Base-by-base conservation (phyloP, 2,329 filamentous ascomycete genomes). In the Trichoderma sp. region DNA sequence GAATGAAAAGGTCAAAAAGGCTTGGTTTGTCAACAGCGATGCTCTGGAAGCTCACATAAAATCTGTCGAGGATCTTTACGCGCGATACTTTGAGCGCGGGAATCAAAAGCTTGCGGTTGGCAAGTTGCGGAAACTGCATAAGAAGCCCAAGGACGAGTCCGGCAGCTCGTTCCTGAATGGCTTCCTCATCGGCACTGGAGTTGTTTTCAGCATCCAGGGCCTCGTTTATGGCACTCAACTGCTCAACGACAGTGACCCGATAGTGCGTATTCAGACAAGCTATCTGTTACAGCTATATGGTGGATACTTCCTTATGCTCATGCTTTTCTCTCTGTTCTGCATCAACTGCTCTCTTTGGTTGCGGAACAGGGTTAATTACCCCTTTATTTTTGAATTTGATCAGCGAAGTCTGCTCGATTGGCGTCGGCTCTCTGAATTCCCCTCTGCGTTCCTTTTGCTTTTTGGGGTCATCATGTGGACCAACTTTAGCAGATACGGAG, bases 341-440 rank as follows among this genome's bases (percentile, higher is more conserved):
- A 74, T 97, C 39, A 90, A 93, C 74, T 97, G 94, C 77, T 89
- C 89, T 67, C 80, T 97, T 17, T 99, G 94, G 93, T 88, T 89
- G 6, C 83, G 82, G 61, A 89, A 90, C 76, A 96, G 94, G 79
- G 92, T 99, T 79, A 99, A 99, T 77, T 98, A 98, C 77, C 87
- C 90, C 64, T 97, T 97, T 78, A 93, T 98, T 72, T 99, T 99
- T 76, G 95, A 99, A 80, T 95, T 97, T 75, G 94, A 98, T 81
- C 89, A 90, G 64, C 86, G 94, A 68, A 89, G 95, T 77, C 88
- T 90, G 71, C 82, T 98, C 32, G 92, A 98, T 78, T 99, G 94
- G 93, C 89, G 92, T 72, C 89, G 97, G 77, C 83, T 97, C 34
- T 84, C 91, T 7, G 92, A 95, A 84, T 90, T 98, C 70, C 94